These are phyloP conservation scores for Zostera marina DNA, from an alignment of 116 monocot species.

Conservation along the genomic window DNA sequence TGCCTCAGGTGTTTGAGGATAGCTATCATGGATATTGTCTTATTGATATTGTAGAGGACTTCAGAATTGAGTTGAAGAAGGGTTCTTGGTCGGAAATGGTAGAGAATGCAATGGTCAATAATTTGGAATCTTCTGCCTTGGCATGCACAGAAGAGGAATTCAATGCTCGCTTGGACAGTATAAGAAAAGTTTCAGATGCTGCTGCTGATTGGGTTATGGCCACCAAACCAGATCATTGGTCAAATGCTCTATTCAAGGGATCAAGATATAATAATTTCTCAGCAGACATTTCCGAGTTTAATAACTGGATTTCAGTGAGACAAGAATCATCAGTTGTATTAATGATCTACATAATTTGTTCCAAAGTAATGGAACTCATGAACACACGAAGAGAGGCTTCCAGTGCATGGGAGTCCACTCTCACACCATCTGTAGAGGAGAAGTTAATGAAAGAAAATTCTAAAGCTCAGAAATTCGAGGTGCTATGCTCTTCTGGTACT, in stretches of 20 bases:
- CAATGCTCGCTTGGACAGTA: constrained; percentile 14
- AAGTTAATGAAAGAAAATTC: constrained; percentile 19
- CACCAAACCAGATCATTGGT: constrained; percentile 23
- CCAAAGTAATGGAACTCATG: constrained; percentile 29
- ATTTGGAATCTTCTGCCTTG: constrained; percentile 15
- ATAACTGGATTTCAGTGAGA: constrained; percentile 17
- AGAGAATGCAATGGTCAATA: constrained; percentile 15
- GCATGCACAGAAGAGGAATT: constrained; percentile 20
- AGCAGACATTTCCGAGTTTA: constrained; percentile 12
- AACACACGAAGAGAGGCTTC: constrained; percentile 8
- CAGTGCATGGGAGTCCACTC: constrained; percentile 9
- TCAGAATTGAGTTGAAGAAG: constrained; percentile 18
- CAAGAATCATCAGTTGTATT: constrained; percentile 24
- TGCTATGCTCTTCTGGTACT: constrained; percentile 20
- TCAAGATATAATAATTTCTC: constrained; percentile 19
- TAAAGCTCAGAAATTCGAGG: constrained; percentile 15
- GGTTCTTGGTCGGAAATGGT: constrained; percentile 9
- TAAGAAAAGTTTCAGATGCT: constrained; percentile 17
- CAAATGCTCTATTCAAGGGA: constrained; percentile 26
- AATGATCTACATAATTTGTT: constrained; percentile 22
- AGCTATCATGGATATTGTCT: constrained; percentile 21
- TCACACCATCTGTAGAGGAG: constrained; percentile 21
- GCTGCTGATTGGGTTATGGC: constrained; percentile 26
- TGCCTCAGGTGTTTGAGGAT: constrained; percentile 21
- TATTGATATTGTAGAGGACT: constrained; percentile 22